Percentiles rank a stretch among this genome's conserved stretches.
Conservation (phyloP, 805 yeast species). For the Sugiyamaella valdiviana region DNA sequence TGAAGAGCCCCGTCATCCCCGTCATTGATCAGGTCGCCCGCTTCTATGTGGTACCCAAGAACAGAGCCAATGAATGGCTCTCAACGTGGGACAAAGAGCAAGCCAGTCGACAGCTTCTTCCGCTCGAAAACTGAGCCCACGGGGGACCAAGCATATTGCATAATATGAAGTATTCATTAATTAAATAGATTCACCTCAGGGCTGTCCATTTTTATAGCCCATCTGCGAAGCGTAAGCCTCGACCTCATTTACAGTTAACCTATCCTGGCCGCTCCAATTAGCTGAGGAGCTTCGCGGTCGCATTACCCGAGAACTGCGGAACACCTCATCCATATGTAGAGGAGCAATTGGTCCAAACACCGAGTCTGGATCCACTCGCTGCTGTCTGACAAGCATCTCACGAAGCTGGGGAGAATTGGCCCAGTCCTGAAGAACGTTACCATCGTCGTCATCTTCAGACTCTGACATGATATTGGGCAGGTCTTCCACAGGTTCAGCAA, state of each 20-base stretch:
- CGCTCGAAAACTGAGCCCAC: background rate
- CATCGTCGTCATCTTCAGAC: constrained; percentile 46
- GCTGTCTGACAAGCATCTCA: constrained; percentile 43
- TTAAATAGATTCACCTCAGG: background rate
- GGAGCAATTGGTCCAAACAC: constrained; percentile 74
- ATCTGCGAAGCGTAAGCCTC: constrained; percentile 42
- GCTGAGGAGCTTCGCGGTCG: constrained; percentile 53
- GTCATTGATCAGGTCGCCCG: constrained; percentile 68
- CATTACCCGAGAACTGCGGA: constrained; percentile 41
- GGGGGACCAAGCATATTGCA: background rate
- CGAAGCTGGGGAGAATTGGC: constrained; percentile 54
- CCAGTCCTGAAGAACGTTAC: constrained; percentile 50
- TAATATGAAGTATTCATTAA: background rate
- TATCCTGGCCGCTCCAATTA: constrained; percentile 44
- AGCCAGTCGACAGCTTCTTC: constrained; percentile 12
- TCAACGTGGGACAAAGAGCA: constrained; percentile 29
- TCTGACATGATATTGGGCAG: constrained; percentile 32
- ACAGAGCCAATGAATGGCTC: constrained; percentile 59
- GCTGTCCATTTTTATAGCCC: constrained; percentile 32
- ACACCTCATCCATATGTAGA: constrained; percentile 62
- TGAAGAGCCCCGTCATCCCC: constrained; percentile 61
- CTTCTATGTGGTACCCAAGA: constrained; percentile 73
- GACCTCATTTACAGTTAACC: constrained; percentile 41
- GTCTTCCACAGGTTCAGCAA: constrained; percentile 5
- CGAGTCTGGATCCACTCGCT: constrained; percentile 51